Base-by-base conservation (phyloP, 2,329 filamentous ascomycete genomes). In the Fusarium torulosum region DNA sequence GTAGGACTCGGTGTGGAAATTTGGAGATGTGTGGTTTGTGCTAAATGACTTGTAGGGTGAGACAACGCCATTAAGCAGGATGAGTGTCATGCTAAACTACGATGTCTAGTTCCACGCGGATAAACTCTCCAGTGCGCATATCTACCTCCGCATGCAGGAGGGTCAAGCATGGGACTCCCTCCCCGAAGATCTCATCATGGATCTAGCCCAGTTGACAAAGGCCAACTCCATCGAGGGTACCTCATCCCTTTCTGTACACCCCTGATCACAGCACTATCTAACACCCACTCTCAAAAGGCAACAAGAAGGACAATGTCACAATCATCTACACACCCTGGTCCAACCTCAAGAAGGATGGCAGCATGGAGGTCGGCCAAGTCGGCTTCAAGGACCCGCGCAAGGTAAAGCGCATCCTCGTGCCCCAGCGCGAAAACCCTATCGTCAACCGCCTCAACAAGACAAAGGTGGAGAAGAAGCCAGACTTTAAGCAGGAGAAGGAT, bases 401-500 rank as follows among this genome's bases (percentile, higher is more conserved):
- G 80, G 85, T 97, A 67, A 94, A 91, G 81, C 90, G 90, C 71
- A 83, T 97, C 59, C 88, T 96, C 58, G 91, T 99, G 17, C 79
- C 88, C 13, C 86, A 90, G 75, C 88, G 95, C 52, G 92, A 96
- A 77, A 99, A 99, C 78, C 82, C 90, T 49, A 93, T 97, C 74
- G 88, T 99, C 82, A 99, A 99, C 82, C 89, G 96, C n/a, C 87
- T 99, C 69, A 98, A 97, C 83, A 99, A 98, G 85, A 99, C 96
- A 35, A 93, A 91, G 72, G 88, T 92, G 33, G 95, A 98, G 81
- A 92, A 90, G 78, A 93, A 90, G 76, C 94, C 95, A 0, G 93
- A 98, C 76, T 82, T 99, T 14, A 84, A 86, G 59, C 88, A 90
- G 75, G 94, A 97, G 81, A 92, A 90, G 76, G 94, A 97, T 55